Base-by-base conservation (phyloP, 306 rosid genomes). In the Cucurbita maxima region DNA sequence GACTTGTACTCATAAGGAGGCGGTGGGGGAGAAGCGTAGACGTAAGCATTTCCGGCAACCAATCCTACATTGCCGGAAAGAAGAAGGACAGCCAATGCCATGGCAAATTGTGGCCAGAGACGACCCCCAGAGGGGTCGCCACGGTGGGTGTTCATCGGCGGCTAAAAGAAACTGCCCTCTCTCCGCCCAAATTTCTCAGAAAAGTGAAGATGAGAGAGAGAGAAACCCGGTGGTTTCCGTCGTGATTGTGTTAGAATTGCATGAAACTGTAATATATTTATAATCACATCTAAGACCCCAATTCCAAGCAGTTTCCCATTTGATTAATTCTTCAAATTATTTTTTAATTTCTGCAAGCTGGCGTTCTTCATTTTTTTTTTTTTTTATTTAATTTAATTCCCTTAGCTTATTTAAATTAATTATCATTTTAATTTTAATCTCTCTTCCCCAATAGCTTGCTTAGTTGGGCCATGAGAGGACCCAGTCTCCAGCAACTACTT, bases 81-180 rank as follows among this genome's bases (percentile, higher is more conserved):
- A 6, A 87, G 58, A 11, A 88, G 45, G 30, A 85, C 38, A 77
- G 92, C 87, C 36, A 93, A 82, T 48, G 96, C 84, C 73, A 86
- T n/a, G 60, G 88, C 89, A 90, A 88, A 71, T 57, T 80, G 87
- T 2, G 89, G 89, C 92, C 81, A 76, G 55, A 73, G 82, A 56
- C 84, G 94, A 82, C 98, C 98, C 93, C 86, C 30, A 6, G 4
- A 5, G 85, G 93, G 91, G 93, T 72, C 86, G 69, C 87, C 85
- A 75, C 89, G 87, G 83, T 75, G 40, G 56, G 53, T 78, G 83
- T 61, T 84, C 98, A 90, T 92, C 74, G 75, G 75, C 58, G 44
- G 48, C 40, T 37, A 62, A 36, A 6, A 78, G 59, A 75, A 74
- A 58, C 64, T 41, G 1, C 11, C 41, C 57, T 51, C 76, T 61